Evolutionary conservation across 2,329 filamentous ascomycete species (phyloP), one percentile per base, ranked within the genome.

Genomic region (Trichoderma asperellum): DNA sequence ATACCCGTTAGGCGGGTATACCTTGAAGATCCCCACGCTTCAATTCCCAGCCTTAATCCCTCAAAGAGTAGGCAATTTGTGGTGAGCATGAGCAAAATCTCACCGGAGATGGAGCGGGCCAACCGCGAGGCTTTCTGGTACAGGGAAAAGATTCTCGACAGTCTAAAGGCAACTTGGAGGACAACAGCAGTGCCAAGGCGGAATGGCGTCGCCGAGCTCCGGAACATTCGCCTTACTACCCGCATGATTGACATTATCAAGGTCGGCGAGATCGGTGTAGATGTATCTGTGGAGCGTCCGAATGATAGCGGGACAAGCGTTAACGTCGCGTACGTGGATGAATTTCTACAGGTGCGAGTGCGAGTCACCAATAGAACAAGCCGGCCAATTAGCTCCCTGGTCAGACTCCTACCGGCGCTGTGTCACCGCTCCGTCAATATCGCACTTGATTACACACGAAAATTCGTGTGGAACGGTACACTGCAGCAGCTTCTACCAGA

Each of bases 51-150:
- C 1, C 84, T 97, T 11, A 94, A 95, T 73, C 91, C 91, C 0
- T 89, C 91, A 0, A 89, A 91, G n/a, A 91, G 93, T 76, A 88
- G 94, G n/a, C 94, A 97, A 76, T 97, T 97, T 75, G 92, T 97
- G 35, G 92, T 97, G 55, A 96, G 92, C 79, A 88, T 90, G 18
- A 90, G 88, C 76, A 92, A 92, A 74, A 88, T 94, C 68, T 90
- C 91, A 0, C 92, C 93, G 0, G 93, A 96, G 72, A 87, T 87
- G 55, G 94, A 97, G 80, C 88, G 92, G 40, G 87, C 89, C 14
- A 91, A 86, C 70, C 86, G 94, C 63, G 93, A 97, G 80, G 89
- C 90, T 0, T 97, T 97, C 78, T 97, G 94, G 94, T 97, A 93
- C 78, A 88, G 94, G 18, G 92, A 97, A 78, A 89, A 88, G 76